These are phyloP conservation scores for Nicotiana attenuata DNA, from an alignment of 257 asterid species.

Conservation along the genomic window DNA sequence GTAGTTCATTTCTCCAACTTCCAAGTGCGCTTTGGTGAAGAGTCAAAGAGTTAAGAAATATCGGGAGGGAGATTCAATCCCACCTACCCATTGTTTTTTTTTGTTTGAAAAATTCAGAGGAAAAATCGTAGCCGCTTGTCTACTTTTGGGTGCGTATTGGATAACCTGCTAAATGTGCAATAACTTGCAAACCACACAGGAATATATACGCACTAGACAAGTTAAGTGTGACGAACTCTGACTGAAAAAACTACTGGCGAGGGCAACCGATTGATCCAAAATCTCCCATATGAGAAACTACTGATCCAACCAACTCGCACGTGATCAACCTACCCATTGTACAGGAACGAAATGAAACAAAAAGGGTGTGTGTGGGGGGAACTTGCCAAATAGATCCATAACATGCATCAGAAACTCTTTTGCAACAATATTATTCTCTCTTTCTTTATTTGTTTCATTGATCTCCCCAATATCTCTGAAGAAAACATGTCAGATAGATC, in stretches of 20 bases:
- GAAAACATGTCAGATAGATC: conserved; percentile 26
- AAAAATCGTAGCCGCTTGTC: no score
- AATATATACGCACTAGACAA: no score
- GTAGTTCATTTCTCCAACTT: not conserved
- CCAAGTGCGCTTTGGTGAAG: not conserved
- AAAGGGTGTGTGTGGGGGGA: not conserved
- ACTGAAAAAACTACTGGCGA: accelerated
- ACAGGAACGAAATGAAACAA: not conserved
- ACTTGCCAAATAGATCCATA: not conserved
- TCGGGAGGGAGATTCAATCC: no score
- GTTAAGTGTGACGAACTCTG: no score
- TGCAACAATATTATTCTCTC: not conserved
- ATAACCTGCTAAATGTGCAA: no score
- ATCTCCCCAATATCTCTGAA: not conserved
- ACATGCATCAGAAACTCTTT: not conserved
- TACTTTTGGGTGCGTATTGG: no score
- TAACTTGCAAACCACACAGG: no score
- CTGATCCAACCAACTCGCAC: no score
- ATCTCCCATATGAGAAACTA: no score
- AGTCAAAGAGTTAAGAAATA: not conserved
- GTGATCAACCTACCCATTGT: not conserved
- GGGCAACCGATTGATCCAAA: no score
- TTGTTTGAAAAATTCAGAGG: no score
- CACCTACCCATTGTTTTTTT: no score
- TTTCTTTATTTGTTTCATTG: not conserved